Evolutionary conservation across 768 basidiomycete genomes (phyloP).

Genomic region (Suillus alpinus): DNA sequence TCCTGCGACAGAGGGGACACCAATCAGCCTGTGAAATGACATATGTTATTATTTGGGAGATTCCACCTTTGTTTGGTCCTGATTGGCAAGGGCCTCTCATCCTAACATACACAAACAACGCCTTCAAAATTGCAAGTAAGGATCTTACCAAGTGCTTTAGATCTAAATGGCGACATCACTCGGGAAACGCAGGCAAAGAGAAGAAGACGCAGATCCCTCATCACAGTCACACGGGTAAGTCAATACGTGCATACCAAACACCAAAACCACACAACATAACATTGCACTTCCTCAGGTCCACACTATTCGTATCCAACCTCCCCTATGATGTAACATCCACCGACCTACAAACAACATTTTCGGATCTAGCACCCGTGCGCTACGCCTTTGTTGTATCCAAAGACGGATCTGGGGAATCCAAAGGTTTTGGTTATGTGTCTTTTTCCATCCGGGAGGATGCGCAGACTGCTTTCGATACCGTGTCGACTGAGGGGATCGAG

Average conservation of each 20-base stretch:
- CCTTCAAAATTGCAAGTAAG: neutral
- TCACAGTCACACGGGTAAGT: constrained; percentile 25
- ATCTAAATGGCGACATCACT: constrained; percentile 13
- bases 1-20: no score
- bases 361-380: constrained; percentile 91
- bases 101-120: constrained; percentile 3
- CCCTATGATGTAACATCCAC: constrained; percentile 88
- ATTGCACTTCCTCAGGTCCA: constrained; percentile 49
- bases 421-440: constrained; percentile 95
- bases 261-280: neutral
- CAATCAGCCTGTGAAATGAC: no score
- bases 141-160: neutral
- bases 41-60: no score
- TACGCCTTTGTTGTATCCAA: constrained; percentile 92
- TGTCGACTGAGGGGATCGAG: constrained; percentile 60
- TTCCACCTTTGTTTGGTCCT: neutral
- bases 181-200: constrained; percentile 28
- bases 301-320: constrained; percentile 90
- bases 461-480: constrained; percentile 62
- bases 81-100: neutral
- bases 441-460: constrained; percentile 92
- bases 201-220: constrained; percentile 10
- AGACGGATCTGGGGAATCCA: constrained; percentile 69
- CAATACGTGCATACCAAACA: neutral
- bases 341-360: constrained; percentile 90